Evolutionary conservation across 768 basidiomycete species (phyloP).

Genomic region (Coprinellus micaceus): DNA sequence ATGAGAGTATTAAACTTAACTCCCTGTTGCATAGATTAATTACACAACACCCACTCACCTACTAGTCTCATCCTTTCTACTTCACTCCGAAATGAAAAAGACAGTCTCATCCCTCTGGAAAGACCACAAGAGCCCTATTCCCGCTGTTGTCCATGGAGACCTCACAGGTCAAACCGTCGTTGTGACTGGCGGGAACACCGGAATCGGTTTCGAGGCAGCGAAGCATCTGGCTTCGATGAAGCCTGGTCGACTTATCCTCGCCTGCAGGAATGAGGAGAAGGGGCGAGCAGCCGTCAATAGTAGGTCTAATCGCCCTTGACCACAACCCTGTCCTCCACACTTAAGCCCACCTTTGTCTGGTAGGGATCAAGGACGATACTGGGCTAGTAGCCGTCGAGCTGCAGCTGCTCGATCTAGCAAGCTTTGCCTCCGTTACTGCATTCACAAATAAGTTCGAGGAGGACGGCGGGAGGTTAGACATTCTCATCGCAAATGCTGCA

Average conservation of each 20-base stretch:
- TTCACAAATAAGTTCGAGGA: conserved; percentile 32
- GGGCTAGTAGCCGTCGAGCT: conserved; percentile 31
- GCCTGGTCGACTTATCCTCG: conserved; percentile 33
- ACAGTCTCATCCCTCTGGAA: too few species aligned
- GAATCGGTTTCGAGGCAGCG: conserved; percentile 43
- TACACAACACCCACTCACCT: too few species aligned
- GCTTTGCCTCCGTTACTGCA: conserved; percentile 32
- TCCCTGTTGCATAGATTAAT: too few species aligned
- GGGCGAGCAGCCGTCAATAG: conserved; percentile 31
- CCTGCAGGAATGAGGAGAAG: conserved; percentile 31
- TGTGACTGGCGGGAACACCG: conserved; percentile 47
- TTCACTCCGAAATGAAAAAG: too few species aligned
- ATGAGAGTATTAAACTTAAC: too few species aligned
- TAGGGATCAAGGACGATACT: conserved; percentile 25
- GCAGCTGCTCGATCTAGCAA: conserved; percentile 34
- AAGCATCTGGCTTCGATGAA: conserved; percentile 44
- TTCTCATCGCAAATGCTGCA: conserved; percentile 44
- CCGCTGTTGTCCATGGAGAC: conserved; percentile 30
- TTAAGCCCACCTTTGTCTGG: too few species aligned
- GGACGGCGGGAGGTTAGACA: conserved; percentile 33
- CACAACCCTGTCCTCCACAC: too few species aligned
- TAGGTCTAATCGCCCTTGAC: conserved; percentile 17
- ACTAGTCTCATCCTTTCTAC: too few species aligned
- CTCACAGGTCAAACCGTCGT: conserved; percentile 44
- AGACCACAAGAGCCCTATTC: conserved; percentile 7